A percentile compares a stretch with the other conserved stretches of the same genome.
phyloP scores from a whole-genome alignment of 1,284 basidiomycete genomes.

The Pseudozyma hubeiensis region DNA sequence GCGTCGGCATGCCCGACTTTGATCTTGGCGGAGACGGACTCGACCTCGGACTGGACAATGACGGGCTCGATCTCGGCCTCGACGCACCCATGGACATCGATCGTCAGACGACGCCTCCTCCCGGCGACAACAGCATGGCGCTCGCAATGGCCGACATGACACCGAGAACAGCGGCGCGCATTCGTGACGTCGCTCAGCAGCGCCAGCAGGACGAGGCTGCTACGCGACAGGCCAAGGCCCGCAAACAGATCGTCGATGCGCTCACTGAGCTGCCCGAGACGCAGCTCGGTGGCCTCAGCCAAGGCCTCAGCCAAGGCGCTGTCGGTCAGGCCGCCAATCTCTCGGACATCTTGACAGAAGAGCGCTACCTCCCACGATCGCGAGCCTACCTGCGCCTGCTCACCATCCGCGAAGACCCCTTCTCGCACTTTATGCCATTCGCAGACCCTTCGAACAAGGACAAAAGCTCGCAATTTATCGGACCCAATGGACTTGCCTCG shows the following conservation, averaged over 20 bases:
- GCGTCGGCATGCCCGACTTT: slow-evolving; percentile 48
- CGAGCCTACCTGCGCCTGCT: slow-evolving; percentile 82
- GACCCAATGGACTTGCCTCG: slow-evolving; percentile 81
- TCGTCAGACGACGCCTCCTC: slow-evolving; percentile 38
- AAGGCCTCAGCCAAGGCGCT: slow-evolving; percentile 72
- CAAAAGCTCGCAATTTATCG: slow-evolving; percentile 76
- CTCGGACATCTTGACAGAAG: slow-evolving; percentile 77
- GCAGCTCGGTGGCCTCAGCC: slow-evolving; percentile 41
- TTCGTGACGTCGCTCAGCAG: slow-evolving; percentile 57
- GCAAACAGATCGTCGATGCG: slow-evolving; percentile 70
- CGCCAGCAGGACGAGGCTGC: slow-evolving; percentile 49
- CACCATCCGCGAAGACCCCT: slow-evolving; percentile 85
- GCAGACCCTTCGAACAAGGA: slow-evolving; percentile 73
- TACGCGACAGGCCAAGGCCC: slow-evolving; percentile 53
- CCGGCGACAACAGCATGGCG: slow-evolving; percentile 52
- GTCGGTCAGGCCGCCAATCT: slow-evolving; percentile 75
- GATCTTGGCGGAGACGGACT: slow-evolving; percentile 71
- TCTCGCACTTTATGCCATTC: slow-evolving; percentile 82
- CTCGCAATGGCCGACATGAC: slow-evolving; percentile 70
- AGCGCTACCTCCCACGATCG: slow-evolving; percentile 85
- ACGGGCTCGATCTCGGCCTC: slow-evolving; percentile 33
- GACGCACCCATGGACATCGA: slow-evolving; percentile 44
- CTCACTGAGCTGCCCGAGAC: slow-evolving; percentile 73
- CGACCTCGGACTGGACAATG: slow-evolving; percentile 73
- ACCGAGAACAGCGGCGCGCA: slow-evolving; percentile 72